These are phyloP conservation scores for Suillus variegatus DNA, from an alignment of 768 basidiomycete species.

Conservation along the genomic window DNA sequence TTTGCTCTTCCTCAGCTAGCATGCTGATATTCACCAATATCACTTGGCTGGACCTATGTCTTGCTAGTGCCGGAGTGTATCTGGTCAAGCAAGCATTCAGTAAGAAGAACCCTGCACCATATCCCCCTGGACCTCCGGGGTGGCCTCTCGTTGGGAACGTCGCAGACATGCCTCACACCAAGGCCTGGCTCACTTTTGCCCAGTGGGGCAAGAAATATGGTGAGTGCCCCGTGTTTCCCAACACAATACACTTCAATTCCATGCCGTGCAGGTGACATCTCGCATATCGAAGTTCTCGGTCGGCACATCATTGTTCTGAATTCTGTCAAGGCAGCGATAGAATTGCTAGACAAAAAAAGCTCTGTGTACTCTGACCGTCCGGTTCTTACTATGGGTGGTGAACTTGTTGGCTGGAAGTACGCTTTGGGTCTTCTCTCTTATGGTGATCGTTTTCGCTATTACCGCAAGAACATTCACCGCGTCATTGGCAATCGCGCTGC, in stretches of 20 bases:
- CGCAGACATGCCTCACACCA: constrained; percentile 46
- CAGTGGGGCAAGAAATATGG: constrained; percentile 50
- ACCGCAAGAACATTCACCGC: constrained; percentile 41
- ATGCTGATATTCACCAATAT: constrained; percentile 20
- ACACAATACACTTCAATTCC: background rate
- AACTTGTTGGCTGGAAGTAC: constrained; percentile 34
- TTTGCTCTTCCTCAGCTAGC: background rate
- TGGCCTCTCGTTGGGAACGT: constrained; percentile 50
- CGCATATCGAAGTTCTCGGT: constrained; percentile 59
- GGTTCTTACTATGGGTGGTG: constrained; percentile 39
- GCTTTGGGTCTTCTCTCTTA: constrained; percentile 38
- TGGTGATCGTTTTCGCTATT: constrained; percentile 41
- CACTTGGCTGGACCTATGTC: constrained; percentile 34
- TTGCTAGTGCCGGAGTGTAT: constrained; percentile 29
- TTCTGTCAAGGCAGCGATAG: constrained; percentile 48
- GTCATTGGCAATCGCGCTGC: constrained; percentile 42
- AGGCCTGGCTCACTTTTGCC: constrained; percentile 46
- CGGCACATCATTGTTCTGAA: constrained; percentile 60
- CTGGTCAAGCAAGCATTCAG: constrained; percentile 24
- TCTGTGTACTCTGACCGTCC: constrained; percentile 68
- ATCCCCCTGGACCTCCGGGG: constrained; percentile 49
- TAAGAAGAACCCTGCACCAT: constrained; percentile 21
- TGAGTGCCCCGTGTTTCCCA: constrained; percentile 7
- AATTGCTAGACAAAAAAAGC: constrained; percentile 68
- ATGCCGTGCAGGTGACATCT: constrained; percentile 53